phyloP scores from a whole-genome alignment of 306 rosid genomes.

The Vigna radiata region DNA sequence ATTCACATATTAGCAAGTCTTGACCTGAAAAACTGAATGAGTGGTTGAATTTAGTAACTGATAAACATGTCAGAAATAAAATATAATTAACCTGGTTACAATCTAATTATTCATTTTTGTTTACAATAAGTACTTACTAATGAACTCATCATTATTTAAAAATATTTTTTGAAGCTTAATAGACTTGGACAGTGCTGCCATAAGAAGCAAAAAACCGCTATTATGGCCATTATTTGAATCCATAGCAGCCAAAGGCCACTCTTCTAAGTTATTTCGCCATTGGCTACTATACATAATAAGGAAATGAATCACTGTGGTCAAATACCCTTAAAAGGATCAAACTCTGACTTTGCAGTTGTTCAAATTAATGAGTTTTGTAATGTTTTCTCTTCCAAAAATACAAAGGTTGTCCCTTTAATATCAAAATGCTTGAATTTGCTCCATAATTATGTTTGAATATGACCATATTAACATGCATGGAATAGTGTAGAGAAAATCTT shows the following conservation, averaged over 20 bases:
- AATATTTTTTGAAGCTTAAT: background rate
- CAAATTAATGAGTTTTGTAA: background rate
- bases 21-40: conserved; percentile 9
- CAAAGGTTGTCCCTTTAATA: background rate
- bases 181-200: background rate
- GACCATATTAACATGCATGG: background rate
- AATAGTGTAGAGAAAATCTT: background rate
- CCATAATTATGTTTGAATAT: background rate
- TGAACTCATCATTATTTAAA: background rate
- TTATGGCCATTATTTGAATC: background rate
- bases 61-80: conserved; percentile 5
- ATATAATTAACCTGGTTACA: background rate
- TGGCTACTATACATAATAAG: background rate
- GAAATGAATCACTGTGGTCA: background rate
- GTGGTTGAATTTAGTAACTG: background rate
- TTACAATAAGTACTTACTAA: background rate
- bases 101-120: too few species aligned
- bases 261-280: background rate
- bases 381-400: background rate
- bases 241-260: background rate
- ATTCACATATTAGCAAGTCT: conserved; percentile 6
- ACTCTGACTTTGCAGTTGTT: background rate
- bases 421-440: conserved; percentile 1
- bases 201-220: background rate
- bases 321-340: background rate